These are phyloP conservation scores for Extremus antarcticus DNA, from an alignment of 495 filamentous ascomycete genomes.

Conservation along the genomic window DNA sequence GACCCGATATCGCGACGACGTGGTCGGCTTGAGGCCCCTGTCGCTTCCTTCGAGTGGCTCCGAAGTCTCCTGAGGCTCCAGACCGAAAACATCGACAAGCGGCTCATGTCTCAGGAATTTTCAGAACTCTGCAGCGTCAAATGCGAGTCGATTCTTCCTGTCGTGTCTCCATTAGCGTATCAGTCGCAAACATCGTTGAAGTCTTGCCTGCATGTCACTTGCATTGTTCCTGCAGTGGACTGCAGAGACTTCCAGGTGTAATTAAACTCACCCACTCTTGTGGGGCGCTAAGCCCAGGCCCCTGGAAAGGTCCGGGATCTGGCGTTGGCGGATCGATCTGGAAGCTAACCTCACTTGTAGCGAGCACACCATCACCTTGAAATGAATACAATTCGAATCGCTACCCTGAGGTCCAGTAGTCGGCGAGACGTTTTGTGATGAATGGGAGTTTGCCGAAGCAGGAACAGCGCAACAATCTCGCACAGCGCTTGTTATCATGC, in stretches of 20 bases:
- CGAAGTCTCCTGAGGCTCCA: neutral
- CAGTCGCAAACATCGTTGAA: too few species aligned
- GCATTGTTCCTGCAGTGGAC: neutral
- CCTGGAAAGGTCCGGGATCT: neutral
- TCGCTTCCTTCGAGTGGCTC: neutral
- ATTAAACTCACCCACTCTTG: neutral
- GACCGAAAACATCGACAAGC: neutral
- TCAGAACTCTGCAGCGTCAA: neutral
- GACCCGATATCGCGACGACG: neutral
- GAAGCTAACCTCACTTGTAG: neutral
- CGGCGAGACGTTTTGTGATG: too few species aligned
- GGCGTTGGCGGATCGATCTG: neutral
- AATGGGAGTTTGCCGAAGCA: too few species aligned
- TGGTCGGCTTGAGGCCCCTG: neutral
- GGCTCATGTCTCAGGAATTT: neutral
- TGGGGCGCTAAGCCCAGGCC: neutral
- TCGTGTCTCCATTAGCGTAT: too few species aligned
- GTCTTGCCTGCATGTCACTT: neutral
- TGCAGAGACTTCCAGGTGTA: neutral
- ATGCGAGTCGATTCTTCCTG: too few species aligned
- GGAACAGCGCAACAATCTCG: too few species aligned
- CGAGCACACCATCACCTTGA: neutral
- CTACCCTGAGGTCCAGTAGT: too few species aligned
- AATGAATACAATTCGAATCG: too few species aligned
- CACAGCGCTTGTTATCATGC: too few species aligned